phyloP scores from a whole-genome alignment of 1,139 yeast species.

The Pichia sp. region DNA sequence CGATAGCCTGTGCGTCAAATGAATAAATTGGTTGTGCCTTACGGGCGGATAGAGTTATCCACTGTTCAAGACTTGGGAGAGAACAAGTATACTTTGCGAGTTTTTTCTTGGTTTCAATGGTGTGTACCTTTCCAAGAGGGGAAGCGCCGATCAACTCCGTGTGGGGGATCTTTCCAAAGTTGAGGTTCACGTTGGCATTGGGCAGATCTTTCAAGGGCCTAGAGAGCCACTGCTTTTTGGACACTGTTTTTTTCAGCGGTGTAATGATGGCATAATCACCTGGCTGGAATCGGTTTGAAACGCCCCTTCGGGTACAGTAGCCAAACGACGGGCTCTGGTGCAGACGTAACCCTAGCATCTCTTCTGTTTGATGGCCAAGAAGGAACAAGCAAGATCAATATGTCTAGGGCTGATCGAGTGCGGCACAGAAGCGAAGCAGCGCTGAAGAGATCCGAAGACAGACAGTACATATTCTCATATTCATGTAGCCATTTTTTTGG shows the following conservation, averaged over 20 bases:
- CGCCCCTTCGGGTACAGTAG: slow-evolving; percentile 1
- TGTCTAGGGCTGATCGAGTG: no score
- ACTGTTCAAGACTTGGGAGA: slow-evolving; percentile 42
- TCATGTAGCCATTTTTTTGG: no score
- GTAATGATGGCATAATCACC: slow-evolving; percentile 31
- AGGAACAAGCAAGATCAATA: not conserved
- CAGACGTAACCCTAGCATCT: not conserved
- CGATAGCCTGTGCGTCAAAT: slow-evolving; percentile 43
- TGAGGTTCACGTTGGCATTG: slow-evolving; percentile 23
- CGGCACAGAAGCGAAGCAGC: no score
- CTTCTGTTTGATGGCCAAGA: not conserved
- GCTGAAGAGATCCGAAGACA: no score
- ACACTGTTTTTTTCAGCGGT: slow-evolving; percentile 27
- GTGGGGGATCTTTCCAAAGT: slow-evolving; percentile 34
- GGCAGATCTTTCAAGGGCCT: slow-evolving; percentile 26
- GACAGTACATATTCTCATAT: no score
- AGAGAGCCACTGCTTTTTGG: slow-evolving; percentile 29
- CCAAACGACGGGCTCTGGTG: not conserved
- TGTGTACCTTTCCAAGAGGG: slow-evolving; percentile 22
- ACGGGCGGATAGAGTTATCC: slow-evolving; percentile 36
- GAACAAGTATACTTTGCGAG: slow-evolving; percentile 32
- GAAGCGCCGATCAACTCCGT: slow-evolving; percentile 34
- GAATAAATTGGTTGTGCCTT: slow-evolving; percentile 48
- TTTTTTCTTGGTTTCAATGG: slow-evolving; percentile 21
- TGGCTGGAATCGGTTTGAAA: slow-evolving; percentile 17